Percentiles rank a stretch among this genome's conserved stretches.
phyloP scores from a whole-genome alignment of 257 asterid genomes.

The Coffea eugenioides region DNA sequence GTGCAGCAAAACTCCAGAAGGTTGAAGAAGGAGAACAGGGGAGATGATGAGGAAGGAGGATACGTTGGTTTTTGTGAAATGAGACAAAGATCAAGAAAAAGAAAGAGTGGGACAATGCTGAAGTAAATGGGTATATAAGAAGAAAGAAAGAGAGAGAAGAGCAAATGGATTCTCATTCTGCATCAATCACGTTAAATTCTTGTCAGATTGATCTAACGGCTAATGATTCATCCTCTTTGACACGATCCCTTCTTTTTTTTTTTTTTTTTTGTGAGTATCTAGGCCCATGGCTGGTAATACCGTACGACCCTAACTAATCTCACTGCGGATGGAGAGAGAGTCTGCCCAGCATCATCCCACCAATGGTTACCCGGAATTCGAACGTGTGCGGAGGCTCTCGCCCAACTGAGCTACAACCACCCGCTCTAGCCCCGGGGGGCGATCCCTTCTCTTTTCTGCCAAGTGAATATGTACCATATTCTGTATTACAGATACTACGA shows the following conservation, averaged over 20 bases:
- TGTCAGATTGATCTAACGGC: slow-evolving; percentile 68
- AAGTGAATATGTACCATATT: too few species aligned
- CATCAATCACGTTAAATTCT: slow-evolving; percentile 40
- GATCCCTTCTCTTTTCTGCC: slow-evolving; percentile 8
- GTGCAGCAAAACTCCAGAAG: slow-evolving; percentile 4
- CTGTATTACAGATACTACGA: too few species aligned
- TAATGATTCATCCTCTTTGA: slow-evolving; percentile 24
- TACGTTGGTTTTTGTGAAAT: neutral
- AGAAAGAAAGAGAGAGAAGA: slow-evolving; percentile 25
- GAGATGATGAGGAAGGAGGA: neutral
- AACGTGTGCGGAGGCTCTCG: too few species aligned
- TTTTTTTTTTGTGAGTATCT: too few species aligned
- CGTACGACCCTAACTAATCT: too few species aligned
- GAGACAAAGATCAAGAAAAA: slow-evolving; percentile 8
- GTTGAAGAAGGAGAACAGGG: slow-evolving; percentile 3
- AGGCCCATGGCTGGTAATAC: too few species aligned
- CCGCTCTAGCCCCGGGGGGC: too few species aligned
- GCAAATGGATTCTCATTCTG: neutral
- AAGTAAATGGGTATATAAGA: slow-evolving; percentile 37
- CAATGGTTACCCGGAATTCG: too few species aligned
- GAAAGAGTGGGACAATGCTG: slow-evolving; percentile 21
- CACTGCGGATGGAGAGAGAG: too few species aligned
- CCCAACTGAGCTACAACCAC: too few species aligned
- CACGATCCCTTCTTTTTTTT: slow-evolving; percentile 7
- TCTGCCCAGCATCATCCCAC: too few species aligned